Base-by-base conservation (phyloP, 75 land plant genomes). In the Selaginella tamariscina region DNA sequence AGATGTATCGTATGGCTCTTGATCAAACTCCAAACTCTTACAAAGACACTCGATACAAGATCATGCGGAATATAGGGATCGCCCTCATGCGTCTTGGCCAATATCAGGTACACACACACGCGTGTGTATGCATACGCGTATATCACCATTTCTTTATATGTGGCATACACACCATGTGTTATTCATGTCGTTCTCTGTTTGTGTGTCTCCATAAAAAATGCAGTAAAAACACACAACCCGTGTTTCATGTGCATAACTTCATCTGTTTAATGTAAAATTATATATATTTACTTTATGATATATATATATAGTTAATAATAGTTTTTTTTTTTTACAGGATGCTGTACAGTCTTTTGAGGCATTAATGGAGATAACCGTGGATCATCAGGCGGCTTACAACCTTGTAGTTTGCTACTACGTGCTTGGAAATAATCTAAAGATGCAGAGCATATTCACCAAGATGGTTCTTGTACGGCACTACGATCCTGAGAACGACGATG, bases 1-100 rank as follows among this genome's bases (percentile, higher is more conserved):
- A 77, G 31, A 77, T 77, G 79, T 77, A 77, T 54, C 71, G 76
- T 23, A 77, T 77, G 79, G 79, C 79, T 21, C 64, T 77, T 24
- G 79, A 73, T 30, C 68, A 77, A 24, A 77, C 75, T 31, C 75
- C 79, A 24, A 77, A 69, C 32, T 60, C 66, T 13, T 73, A 73
- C 71, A 77, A 77, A 69, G 79, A 77, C 59, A 77, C 75, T 0
- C 79, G 75, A 26, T 73, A 63, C 30, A 68, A 44, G 62, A 77
- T 77, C 24, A 68, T 77, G 30, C 55, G 79, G 30, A 77, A 77
- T 32, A 72, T 77, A 64, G 79, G 79, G 32, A 73, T 66, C 55
- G 66, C 75, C 8, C 69, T 73, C 29, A 77, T 77, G 79, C 79
- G 67, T n/a, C 56, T 72, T 66, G 79, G 79, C 33, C 70, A 77